A percentile compares a stretch with the other conserved stretches of the same genome.
phyloP scores from a whole-genome alignment of 2,329 filamentous ascomycete species.

The Fusarium nematophilum region DNA sequence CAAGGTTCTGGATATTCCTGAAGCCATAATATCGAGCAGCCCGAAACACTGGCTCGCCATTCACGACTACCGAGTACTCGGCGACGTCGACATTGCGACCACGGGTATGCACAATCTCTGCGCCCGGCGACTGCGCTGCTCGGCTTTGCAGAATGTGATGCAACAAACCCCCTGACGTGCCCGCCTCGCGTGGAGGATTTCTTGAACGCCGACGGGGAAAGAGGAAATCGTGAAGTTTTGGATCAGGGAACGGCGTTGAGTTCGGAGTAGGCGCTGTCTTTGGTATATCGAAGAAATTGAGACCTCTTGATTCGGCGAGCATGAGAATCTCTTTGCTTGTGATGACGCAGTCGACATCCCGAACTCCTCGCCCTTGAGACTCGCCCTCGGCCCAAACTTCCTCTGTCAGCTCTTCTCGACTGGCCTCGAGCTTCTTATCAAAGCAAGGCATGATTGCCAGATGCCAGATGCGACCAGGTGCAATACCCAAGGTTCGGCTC shows the following conservation, averaged over 20 bases:
- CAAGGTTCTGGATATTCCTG: conserved; percentile 97
- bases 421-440: conserved; percentile 98
- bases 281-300: conserved; percentile 81
- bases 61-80: conserved; percentile 78
- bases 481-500: conserved; percentile 76
- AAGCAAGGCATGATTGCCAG: conserved; percentile 98
- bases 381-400: conserved; percentile 72
- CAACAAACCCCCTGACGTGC: conserved; percentile 89
- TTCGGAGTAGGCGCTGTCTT: conserved; percentile 58
- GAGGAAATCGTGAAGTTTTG: conserved; percentile 76
- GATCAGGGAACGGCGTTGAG: conserved; percentile 76
- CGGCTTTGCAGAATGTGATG: conserved; percentile 84
- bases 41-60: conserved; percentile 73
- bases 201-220: conserved; percentile 66
- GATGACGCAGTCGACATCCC: conserved; percentile 98
- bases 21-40: conserved; percentile 97
- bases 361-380: conserved; percentile 66
- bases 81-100: conserved; percentile 93
- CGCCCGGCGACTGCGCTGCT: conserved; percentile 76
- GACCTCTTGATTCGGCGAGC: conserved; percentile 81
- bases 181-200: conserved; percentile 67
- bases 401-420: conserved; percentile 90
- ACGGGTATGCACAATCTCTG: conserved; percentile 75
- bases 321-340: conserved; percentile 95
- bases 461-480: conserved; percentile 89